phyloP scores from a whole-genome alignment of 257 asterid species.

The Primulina eburnea region DNA sequence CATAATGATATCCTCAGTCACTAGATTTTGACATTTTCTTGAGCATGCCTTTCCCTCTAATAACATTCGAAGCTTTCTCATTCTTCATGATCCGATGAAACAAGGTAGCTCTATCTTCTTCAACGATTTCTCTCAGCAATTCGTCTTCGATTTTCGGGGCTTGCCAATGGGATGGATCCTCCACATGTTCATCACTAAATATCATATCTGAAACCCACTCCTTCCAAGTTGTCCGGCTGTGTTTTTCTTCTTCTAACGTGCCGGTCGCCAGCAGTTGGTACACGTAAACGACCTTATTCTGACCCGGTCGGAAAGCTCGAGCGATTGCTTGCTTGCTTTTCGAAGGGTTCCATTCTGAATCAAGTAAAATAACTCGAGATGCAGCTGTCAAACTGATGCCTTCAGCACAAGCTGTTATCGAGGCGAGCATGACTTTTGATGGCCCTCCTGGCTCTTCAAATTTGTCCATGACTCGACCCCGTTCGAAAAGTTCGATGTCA shows the following conservation, averaged over 20 bases:
- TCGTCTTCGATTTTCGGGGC: conserved; percentile 94
- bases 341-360: conserved; percentile 97
- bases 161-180: conserved; percentile 96
- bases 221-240: conserved; percentile 89
- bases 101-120: conserved; percentile 83
- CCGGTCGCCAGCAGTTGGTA: conserved; percentile 87
- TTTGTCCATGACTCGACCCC: conserved; percentile 88
- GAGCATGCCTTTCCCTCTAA: conserved; percentile 60
- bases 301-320: conserved; percentile 93
- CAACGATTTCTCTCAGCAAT: conserved; percentile 84
- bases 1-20: neutral
- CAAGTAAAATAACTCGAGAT: conserved; percentile 80
- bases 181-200: conserved; percentile 82
- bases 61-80: conserved; percentile 88
- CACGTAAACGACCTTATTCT: conserved; percentile 88
- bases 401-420: conserved; percentile 93
- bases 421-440: conserved; percentile 89
- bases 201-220: conserved; percentile 99
- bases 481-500: conserved; percentile 89
- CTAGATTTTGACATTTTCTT: conserved; percentile 29
- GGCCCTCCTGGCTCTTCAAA: conserved; percentile 90
- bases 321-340: conserved; percentile 98
- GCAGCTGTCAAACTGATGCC: conserved; percentile 96
- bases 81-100: conserved; percentile 91
- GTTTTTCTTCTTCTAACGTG: conserved; percentile 88